Base-by-base conservation (phyloP, 306 rosid species). In the Corylus americana region DNA sequence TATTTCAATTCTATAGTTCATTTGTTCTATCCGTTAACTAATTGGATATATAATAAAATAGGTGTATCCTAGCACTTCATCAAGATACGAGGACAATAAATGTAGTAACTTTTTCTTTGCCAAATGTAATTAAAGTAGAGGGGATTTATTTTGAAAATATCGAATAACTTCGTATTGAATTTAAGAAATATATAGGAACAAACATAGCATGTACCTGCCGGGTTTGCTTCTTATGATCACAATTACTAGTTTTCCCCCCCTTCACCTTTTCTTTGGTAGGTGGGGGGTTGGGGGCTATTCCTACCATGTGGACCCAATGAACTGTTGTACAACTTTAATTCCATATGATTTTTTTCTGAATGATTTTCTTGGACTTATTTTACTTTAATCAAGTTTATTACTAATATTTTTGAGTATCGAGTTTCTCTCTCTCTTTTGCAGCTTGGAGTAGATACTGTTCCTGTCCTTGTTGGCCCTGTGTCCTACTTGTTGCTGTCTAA, bases 401-500 rank as follows among this genome's bases (percentile, higher is more conserved):
- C 73, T 9, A 18, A 53, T 48, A 72, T 51, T 67, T 42, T 55
- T 73, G 80, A 83, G 13, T 79, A 27, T 76, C 50, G 78, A 17
- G 14, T 71, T 74, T 82, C 31, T 39, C 17, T 66, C 29, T 71
- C 9, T 44, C 27, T 78, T 72, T 22, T 83, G 86, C 94, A 94
- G 98, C 94, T 89, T 78, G 98, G 98, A 79, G 76, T 94, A 4
- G 92, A 94, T 1, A 92, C 98, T 5, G 73, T 93, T 47, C 98
- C 98, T 1, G 91, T 93, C 75, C 93, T 93, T 11, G 16, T 93
- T 81, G 98, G 98, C 54, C 98, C 98, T 2, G 98, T 94, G 17
- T 88, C 98, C 47, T 94, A 92, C 91, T 84, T 94, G 85, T 86
- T 94, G 91, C 87, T 94, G 57, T 94, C 98, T 51, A 94, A 94